Evolutionary conservation across 495 filamentous ascomycete genomes (phyloP), one percentile per base, ranked within the genome.

Genomic region (Annulohypoxylon bovei): DNA sequence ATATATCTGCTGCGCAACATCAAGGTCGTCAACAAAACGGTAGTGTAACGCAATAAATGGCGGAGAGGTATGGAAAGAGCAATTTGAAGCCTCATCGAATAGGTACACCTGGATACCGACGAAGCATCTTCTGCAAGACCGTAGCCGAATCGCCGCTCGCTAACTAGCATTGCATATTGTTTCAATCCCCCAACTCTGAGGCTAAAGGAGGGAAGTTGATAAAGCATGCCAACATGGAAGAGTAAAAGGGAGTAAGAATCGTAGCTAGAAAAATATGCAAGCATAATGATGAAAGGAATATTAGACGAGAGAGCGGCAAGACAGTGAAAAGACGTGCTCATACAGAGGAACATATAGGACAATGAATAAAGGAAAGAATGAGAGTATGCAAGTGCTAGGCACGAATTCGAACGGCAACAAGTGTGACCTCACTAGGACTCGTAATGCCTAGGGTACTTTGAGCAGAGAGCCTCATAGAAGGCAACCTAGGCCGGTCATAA

Each of bases 341-440:
- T 54, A 33, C 46, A 30, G 32, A 33, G 18, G 7, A 18, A 33
- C 1, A 35, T 20, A 46, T 8, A 20, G 28, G 23, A 35, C 9
- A 56, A 53, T 53, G 8, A 8, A 20, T 56, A 22, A 39, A 27
- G 44, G 32, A 39, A 27, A 52, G 32, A 33, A 50, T 35, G 42
- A 25, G 25, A 66, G 6, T 9, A 44, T 5, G 53, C 46, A 37
- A 39, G 46, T 20, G 27, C 54, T 30, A 37, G 68, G 59, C 27
- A 71, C 22, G 42, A 59, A 67, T 47, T 58, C 16, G 35, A 47
- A 44, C 52, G 49, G 42, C 42, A 66, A 58, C 5, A 57, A 39
- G 63, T 61, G 64, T 25, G 64, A 67, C 52, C 11, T 60, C 11
- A 5, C 39, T 56, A 72, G 69, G 69, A 72, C 64, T 67, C 33